phyloP scores from a whole-genome alignment of 495 filamentous ascomycete genomes.

The Halenospora varia region DNA sequence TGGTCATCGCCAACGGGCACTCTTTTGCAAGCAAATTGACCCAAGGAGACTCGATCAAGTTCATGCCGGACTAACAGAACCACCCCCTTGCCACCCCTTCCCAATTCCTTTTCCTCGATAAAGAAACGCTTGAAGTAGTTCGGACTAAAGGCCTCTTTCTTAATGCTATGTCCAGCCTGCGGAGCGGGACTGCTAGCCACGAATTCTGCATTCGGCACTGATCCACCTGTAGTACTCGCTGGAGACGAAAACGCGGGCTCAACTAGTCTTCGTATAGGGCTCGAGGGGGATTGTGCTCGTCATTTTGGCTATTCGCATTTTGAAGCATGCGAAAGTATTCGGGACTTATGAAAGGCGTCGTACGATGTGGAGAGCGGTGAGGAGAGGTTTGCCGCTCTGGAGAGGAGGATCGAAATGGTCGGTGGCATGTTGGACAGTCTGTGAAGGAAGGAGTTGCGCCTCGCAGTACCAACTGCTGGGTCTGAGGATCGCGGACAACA shows the following conservation, averaged over 20 bases:
- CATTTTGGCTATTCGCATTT: conserved; percentile 23
- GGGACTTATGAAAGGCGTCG: conserved; percentile 64
- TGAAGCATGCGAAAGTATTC: conserved; percentile 94
- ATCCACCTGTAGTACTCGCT: conserved; percentile 16
- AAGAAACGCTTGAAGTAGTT: conserved; percentile 93
- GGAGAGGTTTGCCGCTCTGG: conserved; percentile 41
- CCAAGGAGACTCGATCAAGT: conserved; percentile 80
- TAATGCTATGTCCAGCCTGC: conserved; percentile 60
- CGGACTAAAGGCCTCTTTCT: conserved; percentile 78
- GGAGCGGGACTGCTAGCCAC: conserved; percentile 47
- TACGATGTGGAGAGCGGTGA: conserved; percentile 40
- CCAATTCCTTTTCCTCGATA: conserved; percentile 77
- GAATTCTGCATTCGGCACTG: conserved; percentile 44
- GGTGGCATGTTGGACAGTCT: conserved; percentile 69
- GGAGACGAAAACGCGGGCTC: conserved; percentile 17
- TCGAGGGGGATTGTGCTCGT: conserved; percentile 35
- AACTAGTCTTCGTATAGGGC: conserved; percentile 41
- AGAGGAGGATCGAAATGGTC: conserved; percentile 58
- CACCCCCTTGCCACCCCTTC: conserved; percentile 89
- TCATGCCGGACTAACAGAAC: conserved; percentile 88
- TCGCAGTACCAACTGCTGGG: conserved; percentile 77
- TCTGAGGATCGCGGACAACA: conserved; percentile 83
- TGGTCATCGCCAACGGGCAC: conserved; percentile 95
- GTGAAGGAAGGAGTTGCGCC: conserved; percentile 46
- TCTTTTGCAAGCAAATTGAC: conserved; percentile 91